Percentiles rank a stretch among this genome's conserved stretches.
These are phyloP conservation scores for Botryotinia globosa DNA, from an alignment of 2,329 filamentous ascomycete genomes.

Conservation along the genomic window DNA sequence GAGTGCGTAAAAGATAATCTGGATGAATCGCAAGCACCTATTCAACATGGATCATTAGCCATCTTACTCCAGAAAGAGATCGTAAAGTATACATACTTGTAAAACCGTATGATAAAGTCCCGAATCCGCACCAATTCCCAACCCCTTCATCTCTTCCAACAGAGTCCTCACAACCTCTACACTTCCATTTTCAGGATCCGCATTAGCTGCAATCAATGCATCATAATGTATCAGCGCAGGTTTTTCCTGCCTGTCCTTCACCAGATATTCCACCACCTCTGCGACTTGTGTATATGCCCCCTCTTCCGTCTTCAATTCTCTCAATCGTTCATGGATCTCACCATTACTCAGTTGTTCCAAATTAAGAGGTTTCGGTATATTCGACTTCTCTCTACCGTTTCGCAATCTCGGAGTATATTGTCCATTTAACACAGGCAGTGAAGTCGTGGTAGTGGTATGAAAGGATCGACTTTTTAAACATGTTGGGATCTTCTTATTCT, in stretches of 20 bases:
- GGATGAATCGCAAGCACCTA: slow-evolving; percentile 77
- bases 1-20: slow-evolving; percentile 72
- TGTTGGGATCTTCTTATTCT: slow-evolving; percentile 7
- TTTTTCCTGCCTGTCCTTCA: slow-evolving; percentile 52
- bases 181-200: slow-evolving; percentile 61
- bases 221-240: slow-evolving; percentile 66
- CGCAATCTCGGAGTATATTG: not conserved
- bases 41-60: not conserved
- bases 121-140: slow-evolving; percentile 60
- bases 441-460: not conserved
- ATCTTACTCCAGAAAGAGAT: not conserved
- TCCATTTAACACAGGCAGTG: not conserved
- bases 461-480: slow-evolving; percentile 5
- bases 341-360: not conserved
- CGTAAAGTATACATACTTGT: slow-evolving; percentile 47
- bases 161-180: slow-evolving; percentile 59
- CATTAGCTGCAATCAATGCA: slow-evolving; percentile 70
- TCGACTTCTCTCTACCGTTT: not conserved
- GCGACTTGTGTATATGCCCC: slow-evolving; percentile 43
- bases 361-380: not conserved
- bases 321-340: slow-evolving; percentile 50
- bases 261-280: slow-evolving; percentile 55
- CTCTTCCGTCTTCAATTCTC: slow-evolving; percentile 40
- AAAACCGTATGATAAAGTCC: slow-evolving; percentile 70
- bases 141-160: slow-evolving; percentile 68